These are phyloP conservation scores for Ochetophila trinervis DNA, from an alignment of 306 rosid genomes.

Conservation along the genomic window DNA sequence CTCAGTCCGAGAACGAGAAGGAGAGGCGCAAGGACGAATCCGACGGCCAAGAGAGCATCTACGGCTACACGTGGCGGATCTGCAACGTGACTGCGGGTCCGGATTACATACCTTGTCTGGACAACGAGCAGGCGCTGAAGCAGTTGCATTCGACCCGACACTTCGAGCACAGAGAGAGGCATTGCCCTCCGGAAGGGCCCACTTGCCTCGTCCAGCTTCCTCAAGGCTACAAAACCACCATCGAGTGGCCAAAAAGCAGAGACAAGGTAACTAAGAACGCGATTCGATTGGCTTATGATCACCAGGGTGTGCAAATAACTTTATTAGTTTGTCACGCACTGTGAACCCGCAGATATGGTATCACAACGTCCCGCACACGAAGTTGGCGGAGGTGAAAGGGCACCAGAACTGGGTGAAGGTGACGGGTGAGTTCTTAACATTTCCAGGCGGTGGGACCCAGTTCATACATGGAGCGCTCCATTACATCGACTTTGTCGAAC, in stretches of 20 bases:
- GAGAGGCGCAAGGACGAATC: conserved; percentile 63
- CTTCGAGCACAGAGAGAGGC: conserved; percentile 86
- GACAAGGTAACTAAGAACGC: conserved; percentile 93
- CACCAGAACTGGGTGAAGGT: conserved; percentile 96
- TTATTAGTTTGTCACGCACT: no score
- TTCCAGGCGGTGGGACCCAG: conserved; percentile 97
- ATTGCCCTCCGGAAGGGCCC: conserved; percentile 80
- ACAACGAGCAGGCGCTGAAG: conserved; percentile 65
- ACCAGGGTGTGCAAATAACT: no score
- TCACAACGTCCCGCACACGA: conserved; percentile 72
- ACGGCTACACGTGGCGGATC: conserved; percentile 53
- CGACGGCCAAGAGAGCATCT: conserved; percentile 24
- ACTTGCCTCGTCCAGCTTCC: conserved; percentile 74
- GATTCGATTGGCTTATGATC: no score
- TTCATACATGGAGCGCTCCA: conserved; percentile 89
- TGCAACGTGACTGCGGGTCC: conserved; percentile 68
- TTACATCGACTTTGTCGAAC: conserved; percentile 77
- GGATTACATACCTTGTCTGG: conserved; percentile 92
- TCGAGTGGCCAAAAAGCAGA: conserved; percentile 73
- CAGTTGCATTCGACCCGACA: conserved; percentile 46
- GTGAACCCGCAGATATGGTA: conserved; percentile 63
- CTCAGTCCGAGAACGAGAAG: conserved; percentile 64
- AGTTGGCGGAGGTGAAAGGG: conserved; percentile 85
- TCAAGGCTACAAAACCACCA: conserved; percentile 49
- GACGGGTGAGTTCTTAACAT: conserved; percentile 78